A percentile compares a stretch with the other conserved stretches of the same genome.
These are phyloP conservation scores for Globisporangium heterothallicum DNA, from an alignment of 352 stramenopile species.

Conservation along the genomic window DNA sequence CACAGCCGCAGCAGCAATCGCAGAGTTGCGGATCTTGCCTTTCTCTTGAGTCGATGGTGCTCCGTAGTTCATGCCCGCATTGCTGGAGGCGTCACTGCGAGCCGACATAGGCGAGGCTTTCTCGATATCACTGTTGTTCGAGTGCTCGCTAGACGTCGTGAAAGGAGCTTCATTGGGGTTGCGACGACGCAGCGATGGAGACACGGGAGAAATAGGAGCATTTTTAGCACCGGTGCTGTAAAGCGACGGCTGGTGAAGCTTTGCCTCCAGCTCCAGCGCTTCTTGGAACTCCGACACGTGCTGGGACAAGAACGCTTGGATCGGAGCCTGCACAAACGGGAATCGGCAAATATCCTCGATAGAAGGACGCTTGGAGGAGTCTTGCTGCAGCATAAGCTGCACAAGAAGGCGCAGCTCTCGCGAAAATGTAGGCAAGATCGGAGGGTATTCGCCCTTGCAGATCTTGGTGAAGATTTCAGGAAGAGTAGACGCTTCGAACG, in stretches of 20 bases:
- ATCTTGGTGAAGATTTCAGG: constrained; percentile 88
- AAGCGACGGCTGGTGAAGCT: constrained; percentile 75
- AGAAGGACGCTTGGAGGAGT: constrained; percentile 77
- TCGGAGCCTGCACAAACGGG: constrained; percentile 78
- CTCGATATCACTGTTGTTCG: constrained; percentile 29
- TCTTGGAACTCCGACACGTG: constrained; percentile 85
- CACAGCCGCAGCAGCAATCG: constrained; percentile 45
- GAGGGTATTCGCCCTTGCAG: constrained; percentile 81
- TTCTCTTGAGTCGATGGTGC: constrained; percentile 13
- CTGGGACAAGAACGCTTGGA: constrained; percentile 81
- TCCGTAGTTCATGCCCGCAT: constrained; percentile 33
- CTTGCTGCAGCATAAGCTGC: constrained; percentile 85
- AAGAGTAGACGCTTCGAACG: constrained; percentile 79
- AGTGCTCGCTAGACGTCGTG: neutral
- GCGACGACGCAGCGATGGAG: constrained; percentile 33
- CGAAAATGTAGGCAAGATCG: constrained; percentile 71
- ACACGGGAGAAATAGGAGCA: constrained; percentile 28
- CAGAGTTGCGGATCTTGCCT: constrained; percentile 45
- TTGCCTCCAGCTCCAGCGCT: constrained; percentile 80
- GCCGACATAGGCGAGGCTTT: constrained; percentile 36
- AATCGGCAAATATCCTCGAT: constrained; percentile 89
- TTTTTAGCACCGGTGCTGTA: constrained; percentile 40
- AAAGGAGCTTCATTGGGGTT: constrained; percentile 35
- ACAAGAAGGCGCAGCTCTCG: constrained; percentile 78
- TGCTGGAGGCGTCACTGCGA: constrained; percentile 37